Evolutionary conservation across 495 filamentous ascomycete genomes (phyloP).

Genomic region (Hypoxylon intermedium): DNA sequence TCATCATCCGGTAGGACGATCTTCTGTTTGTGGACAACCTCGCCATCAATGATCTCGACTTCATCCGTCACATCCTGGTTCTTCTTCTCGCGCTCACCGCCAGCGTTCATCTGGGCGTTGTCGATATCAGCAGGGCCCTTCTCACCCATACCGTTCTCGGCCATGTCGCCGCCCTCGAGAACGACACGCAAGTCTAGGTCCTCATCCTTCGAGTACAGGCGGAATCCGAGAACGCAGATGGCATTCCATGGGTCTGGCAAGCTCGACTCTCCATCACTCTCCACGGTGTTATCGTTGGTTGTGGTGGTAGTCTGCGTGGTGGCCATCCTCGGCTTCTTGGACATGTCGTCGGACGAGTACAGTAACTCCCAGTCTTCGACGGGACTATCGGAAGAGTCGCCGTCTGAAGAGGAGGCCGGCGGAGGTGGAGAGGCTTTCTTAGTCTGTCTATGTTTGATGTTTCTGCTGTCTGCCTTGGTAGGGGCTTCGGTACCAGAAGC

Average conservation of each 20-base stretch:
- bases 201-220: slow-evolving; percentile 58
- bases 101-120: slow-evolving; percentile 59
- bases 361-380: slow-evolving; percentile 59
- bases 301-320: slow-evolving; percentile 35
- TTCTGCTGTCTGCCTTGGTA: slow-evolving; percentile 16
- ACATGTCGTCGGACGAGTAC: slow-evolving; percentile 59
- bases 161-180: slow-evolving; percentile 56
- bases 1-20: slow-evolving; percentile 44
- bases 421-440: neutral
- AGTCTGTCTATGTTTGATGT: neutral
- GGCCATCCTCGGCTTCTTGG: slow-evolving; percentile 53
- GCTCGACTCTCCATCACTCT: slow-evolving; percentile 55
- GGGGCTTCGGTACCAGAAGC: slow-evolving; percentile 33
- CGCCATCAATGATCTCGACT: slow-evolving; percentile 49
- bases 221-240: slow-evolving; percentile 57
- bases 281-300: slow-evolving; percentile 36
- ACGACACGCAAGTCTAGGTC: slow-evolving; percentile 55
- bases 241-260: slow-evolving; percentile 60
- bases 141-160: slow-evolving; percentile 58
- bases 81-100: slow-evolving; percentile 48
- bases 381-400: slow-evolving; percentile 57
- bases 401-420: slow-evolving; percentile 44
- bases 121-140: slow-evolving; percentile 58
- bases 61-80: slow-evolving; percentile 35
- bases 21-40: slow-evolving; percentile 49